These are phyloP conservation scores for Rhizopus arrhizus DNA, from an alignment of 371 early-diverging fungal species.

Conservation along the genomic window DNA sequence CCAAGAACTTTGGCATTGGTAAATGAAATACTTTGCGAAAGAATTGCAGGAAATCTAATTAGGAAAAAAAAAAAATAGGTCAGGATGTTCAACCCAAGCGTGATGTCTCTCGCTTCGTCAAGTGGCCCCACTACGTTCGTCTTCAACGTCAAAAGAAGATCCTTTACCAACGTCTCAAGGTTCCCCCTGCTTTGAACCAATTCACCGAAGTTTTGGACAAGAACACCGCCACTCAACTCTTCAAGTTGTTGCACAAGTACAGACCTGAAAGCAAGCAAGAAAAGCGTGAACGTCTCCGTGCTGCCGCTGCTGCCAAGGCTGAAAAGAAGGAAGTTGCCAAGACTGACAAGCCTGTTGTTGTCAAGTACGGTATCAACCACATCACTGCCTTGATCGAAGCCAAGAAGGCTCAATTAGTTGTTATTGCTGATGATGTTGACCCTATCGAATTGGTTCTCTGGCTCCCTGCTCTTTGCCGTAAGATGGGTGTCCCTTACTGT, in stretches of 20 bases:
- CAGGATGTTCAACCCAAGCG: conserved; percentile 93
- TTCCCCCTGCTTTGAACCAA: conserved; percentile 99
- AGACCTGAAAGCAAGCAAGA: conserved; percentile 96
- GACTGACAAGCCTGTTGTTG: conserved; percentile 91
- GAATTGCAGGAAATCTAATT: too few species aligned
- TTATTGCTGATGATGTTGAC: conserved; percentile 99
- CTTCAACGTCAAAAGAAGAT: conserved; percentile 96
- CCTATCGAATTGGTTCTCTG: conserved; percentile 98
- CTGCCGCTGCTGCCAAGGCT: conserved; percentile 45
- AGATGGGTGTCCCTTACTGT: conserved; percentile 99
- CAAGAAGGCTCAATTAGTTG: conserved; percentile 98
- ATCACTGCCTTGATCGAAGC: conserved; percentile 95
- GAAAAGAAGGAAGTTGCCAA: conserved; percentile 85
- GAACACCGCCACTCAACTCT: conserved; percentile 95
- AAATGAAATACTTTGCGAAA: not conserved
- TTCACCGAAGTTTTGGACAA: conserved; percentile 96
- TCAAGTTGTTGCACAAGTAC: conserved; percentile 97
- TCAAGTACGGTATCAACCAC: conserved; percentile 99
- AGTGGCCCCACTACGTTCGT: conserved; percentile 96
- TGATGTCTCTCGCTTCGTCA: conserved; percentile 94
- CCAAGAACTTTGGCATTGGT: conserved; percentile 89
- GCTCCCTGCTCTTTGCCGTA: conserved; percentile 99
- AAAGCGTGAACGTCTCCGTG: conserved; percentile 92
- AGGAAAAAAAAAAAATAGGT: not conserved
- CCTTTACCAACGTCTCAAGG: conserved; percentile 97